Base-by-base conservation (phyloP, 2,329 filamentous ascomycete genomes). In the Pseudogymnoascus sp. region DNA sequence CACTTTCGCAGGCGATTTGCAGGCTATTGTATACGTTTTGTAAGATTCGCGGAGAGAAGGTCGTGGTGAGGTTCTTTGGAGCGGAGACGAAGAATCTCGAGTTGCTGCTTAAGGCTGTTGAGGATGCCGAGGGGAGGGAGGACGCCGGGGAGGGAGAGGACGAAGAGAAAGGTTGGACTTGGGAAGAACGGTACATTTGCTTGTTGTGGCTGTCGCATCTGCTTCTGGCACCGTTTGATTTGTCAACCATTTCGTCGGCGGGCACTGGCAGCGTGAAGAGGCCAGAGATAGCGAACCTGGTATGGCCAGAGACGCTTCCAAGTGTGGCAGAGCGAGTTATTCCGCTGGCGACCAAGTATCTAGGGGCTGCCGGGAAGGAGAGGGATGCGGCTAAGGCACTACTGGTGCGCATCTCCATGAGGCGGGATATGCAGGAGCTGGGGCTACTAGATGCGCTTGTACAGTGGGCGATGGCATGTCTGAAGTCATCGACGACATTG, bases 41-140 rank as follows among this genome's bases (percentile, higher is more conserved):
- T 80, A 99, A 99, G 76, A 88, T 97, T 60, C 85, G 94, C 61
- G 93, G 94, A 23, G 87, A 94, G 72, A 97, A 97, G 74, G 88
- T 99, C 60, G 88, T 99, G 68, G 86, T 92, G 61, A 85, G 91
- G 43, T 97, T 97, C 71, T 79, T 99, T 67, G 93, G 90, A 72
- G 96, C 94, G 66, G 94, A 97, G 73, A 88, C 92, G 1, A 88
- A 83, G 70, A 88, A 92, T 70, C 82, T 99, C 12, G 92, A 96
- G 72, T 81, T 88, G 0, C 81, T 99, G 65, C 80, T 97, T 7
- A 80, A 82, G 1, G 87, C 88, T 14, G 84, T 96, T 43, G 91
- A 95, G 70, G 79, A 82, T 33, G 81, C 79, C 69, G 75, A 76
- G 45, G 10, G 12, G 63, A 39, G 63, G 19, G 37, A 61, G 31